Evolutionary conservation across 208 protist genomes (phyloP).

Genomic region (Crithidia fasciculata): DNA sequence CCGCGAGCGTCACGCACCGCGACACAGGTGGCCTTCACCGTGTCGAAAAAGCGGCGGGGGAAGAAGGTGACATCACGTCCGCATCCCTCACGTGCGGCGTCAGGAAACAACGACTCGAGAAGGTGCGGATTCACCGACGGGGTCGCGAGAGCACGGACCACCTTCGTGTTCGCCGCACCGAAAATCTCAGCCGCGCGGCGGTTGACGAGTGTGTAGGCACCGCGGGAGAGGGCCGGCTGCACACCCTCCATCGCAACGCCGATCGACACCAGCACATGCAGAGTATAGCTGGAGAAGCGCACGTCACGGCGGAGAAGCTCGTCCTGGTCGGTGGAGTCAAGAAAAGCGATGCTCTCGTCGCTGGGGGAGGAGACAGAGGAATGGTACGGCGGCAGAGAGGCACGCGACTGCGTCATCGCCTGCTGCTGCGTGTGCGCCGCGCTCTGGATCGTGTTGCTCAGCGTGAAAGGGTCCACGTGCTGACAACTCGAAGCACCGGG

Average conservation of each 20-base stretch:
- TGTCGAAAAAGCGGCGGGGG: slow-evolving; percentile 39
- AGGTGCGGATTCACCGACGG: neutral
- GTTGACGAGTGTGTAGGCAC: slow-evolving; percentile 38
- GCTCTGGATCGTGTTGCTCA: neutral
- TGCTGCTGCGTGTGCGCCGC: neutral
- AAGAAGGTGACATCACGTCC: slow-evolving; percentile 40
- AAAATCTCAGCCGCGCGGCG: slow-evolving; percentile 30
- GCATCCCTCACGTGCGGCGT: neutral
- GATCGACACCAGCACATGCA: slow-evolving; percentile 55
- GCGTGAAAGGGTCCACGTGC: neutral
- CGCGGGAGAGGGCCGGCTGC: slow-evolving; percentile 38
- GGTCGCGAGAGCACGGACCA: slow-evolving; percentile 17
- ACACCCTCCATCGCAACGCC: slow-evolving; percentile 52
- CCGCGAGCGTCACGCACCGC: slow-evolving; percentile 12
- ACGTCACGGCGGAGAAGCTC: slow-evolving; percentile 40
- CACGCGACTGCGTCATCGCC: neutral
- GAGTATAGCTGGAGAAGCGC: slow-evolving; percentile 42
- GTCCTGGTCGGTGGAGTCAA: slow-evolving; percentile 3
- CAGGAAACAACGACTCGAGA: slow-evolving; percentile 6
- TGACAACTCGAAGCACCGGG: too few relatives aligned
- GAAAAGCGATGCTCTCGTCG: slow-evolving; percentile 1
- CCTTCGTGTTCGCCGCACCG: slow-evolving; percentile 1
- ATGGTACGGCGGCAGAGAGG: neutral
- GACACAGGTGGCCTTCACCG: slow-evolving; percentile 14
- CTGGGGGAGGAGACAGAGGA: neutral